phyloP scores from a whole-genome alignment of 1,139 yeast genomes.

The Saccharomyces hybrid region DNA sequence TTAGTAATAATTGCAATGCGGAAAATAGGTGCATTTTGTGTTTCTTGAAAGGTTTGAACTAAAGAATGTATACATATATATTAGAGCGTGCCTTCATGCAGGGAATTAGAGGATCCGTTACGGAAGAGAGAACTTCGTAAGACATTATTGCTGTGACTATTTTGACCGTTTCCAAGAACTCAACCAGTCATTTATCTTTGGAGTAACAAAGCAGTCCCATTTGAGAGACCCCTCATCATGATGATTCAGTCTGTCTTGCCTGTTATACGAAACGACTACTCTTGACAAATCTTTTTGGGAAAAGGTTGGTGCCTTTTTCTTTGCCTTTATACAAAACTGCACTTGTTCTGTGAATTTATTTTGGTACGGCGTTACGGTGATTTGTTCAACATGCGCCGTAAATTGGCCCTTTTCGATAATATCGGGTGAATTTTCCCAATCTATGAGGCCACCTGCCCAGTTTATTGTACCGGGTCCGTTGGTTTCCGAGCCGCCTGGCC shows the following conservation, averaged over 20 bases:
- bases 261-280: constrained; percentile 1
- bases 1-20: background rate
- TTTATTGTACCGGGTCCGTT: constrained; percentile 70
- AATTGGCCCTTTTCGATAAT: constrained; percentile 29
- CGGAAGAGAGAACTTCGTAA: background rate
- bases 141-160: background rate
- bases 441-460: constrained; percentile 90
- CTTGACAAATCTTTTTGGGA: background rate
- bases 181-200: background rate
- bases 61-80: background rate
- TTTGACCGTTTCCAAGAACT: constrained; percentile 3
- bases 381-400: constrained; percentile 17
- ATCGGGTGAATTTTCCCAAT: constrained; percentile 49
- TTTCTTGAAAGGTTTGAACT: background rate
- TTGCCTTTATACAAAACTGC: constrained; percentile 6
- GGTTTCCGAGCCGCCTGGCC: constrained; percentile 81
- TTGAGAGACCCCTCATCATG: constrained; percentile 1
- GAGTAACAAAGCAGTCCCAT: constrained; percentile 4
- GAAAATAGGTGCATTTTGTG: background rate
- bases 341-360: constrained; percentile 13
- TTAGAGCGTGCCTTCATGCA: background rate
- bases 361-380: constrained; percentile 20
- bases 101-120: background rate
- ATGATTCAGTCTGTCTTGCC: background rate
- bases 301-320: constrained; percentile 2